Base-by-base conservation (phyloP, 2,329 filamentous ascomycete species). In the Epichloe bromicola region DNA sequence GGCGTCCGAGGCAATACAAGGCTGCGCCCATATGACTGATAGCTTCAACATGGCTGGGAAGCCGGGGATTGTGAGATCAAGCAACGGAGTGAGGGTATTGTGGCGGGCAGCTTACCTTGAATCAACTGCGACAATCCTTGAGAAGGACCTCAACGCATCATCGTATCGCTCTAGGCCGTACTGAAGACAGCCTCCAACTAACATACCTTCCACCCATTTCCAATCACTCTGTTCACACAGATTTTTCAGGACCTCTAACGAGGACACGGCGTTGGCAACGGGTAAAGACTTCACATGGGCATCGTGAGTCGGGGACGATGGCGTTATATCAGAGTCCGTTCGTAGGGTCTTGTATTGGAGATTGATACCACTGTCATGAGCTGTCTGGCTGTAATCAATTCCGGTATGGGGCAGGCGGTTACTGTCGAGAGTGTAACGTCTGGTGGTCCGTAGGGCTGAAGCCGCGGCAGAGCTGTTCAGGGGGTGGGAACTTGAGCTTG, bases 11-110 rank as follows among this genome's bases (percentile, higher is more conserved):
- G 52, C 89, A 89, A 58, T 95, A 82, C 23, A 95, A 72, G 1
- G 91, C 89, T 20, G 91, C 91, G 20, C 91, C 93, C 54, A 94
- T 79, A 64, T 97, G 97, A 20, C 91, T 95, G 42, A 93, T 84
- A 20, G 91, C 89, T 70, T 98, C 93, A 46, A 96, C 85, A 64
- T 96, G 88, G 59, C 84, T 88, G 59, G 54, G 20, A 56, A 53
- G 48, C 64, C 60, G 58, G 56, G 6, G 17, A n/a, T 19, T 26
- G 15, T 52, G 44, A 52, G 46, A 30, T 47, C 44, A 48, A 12
- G 26, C 19, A 46, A 7, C 3, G 59, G 53, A 59, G 54, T 58
- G 59, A 60, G 58, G 61, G 63, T 60, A 63, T 57, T 59, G 57
- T 14, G 59, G 59, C 56, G 43, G 55, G 54, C 50, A 48, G 66